Evolutionary conservation across 768 basidiomycete genomes (phyloP).

Genomic region (Boletus sp.): DNA sequence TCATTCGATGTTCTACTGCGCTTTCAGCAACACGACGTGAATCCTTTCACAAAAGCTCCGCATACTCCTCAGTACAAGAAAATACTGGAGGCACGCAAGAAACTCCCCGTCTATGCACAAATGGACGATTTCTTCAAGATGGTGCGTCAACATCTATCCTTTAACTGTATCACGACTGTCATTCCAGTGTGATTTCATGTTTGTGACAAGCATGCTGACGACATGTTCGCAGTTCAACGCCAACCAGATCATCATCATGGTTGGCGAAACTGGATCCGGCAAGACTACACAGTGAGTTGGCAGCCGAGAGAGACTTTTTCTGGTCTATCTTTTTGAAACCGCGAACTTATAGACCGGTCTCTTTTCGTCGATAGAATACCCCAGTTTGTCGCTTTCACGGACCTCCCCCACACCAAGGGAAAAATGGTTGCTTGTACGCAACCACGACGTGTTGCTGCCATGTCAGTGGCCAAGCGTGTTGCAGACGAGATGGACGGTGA

Average conservation of each 20-base stretch:
- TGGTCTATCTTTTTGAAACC: conserved; percentile 19
- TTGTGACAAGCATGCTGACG: neutral
- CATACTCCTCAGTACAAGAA: conserved; percentile 80
- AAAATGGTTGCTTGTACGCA: conserved; percentile 97
- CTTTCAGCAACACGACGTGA: conserved; percentile 68
- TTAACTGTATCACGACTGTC: neutral
- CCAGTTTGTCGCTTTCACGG: conserved; percentile 93
- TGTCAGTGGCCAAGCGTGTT: conserved; percentile 98
- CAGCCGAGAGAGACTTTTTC: conserved; percentile 15
- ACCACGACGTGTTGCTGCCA: conserved; percentile 93
- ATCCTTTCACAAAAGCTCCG: conserved; percentile 85
- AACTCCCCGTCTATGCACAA: conserved; percentile 87
- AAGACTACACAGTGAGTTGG: conserved; percentile 89
- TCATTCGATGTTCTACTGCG: neutral
- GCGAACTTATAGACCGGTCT: conserved; percentile 29
- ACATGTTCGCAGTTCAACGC: conserved; percentile 21
- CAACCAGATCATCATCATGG: conserved; percentile 85
- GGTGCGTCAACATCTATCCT: conserved; percentile 46
- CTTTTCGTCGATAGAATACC: conserved; percentile 68
- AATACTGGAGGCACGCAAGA: conserved; percentile 81
- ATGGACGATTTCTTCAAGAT: conserved; percentile 92
- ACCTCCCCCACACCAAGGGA: conserved; percentile 85
- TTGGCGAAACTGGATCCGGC: conserved; percentile 93
- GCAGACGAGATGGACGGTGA: conserved; percentile 98
- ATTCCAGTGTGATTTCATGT: neutral